Evolutionary conservation across 768 basidiomycete genomes (phyloP).

Genomic region (Cystofilobasidium macerans): DNA sequence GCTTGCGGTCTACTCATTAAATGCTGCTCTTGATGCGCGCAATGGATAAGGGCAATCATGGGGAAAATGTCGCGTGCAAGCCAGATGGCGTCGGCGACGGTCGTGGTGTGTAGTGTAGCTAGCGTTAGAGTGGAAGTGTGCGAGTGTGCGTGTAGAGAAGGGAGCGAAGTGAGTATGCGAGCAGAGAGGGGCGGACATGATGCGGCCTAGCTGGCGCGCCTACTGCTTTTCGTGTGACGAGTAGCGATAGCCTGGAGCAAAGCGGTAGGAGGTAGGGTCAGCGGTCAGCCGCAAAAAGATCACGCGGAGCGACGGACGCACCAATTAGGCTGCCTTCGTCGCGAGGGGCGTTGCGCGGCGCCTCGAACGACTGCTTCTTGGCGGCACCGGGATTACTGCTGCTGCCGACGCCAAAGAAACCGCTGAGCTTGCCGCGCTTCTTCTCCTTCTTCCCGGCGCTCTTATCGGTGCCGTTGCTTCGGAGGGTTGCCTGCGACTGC

Average conservation of each 20-base stretch:
- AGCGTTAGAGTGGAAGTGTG: too few relatives aligned
- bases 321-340: slow-evolving; percentile 9
- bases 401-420: slow-evolving; percentile 14
- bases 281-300: background rate
- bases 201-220: background rate
- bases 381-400: too few relatives aligned
- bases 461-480: background rate
- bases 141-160: too few relatives aligned
- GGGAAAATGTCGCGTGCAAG: too few relatives aligned
- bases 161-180: too few relatives aligned
- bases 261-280: background rate
- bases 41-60: too few relatives aligned
- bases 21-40: too few relatives aligned
- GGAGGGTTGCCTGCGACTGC: background rate
- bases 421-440: slow-evolving; percentile 17
- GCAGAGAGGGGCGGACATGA: background rate
- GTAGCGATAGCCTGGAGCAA: slow-evolving; percentile 13
- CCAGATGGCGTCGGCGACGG: too few relatives aligned
- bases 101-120: too few relatives aligned
- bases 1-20: too few relatives aligned
- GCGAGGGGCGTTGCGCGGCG: background rate
- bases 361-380: background rate
- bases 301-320: background rate
- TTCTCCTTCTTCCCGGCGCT: slow-evolving; percentile 25
- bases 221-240: slow-evolving; percentile 14